Base-by-base conservation (phyloP, 345 rosid genomes). In the Euphorbia pulcherrima region DNA sequence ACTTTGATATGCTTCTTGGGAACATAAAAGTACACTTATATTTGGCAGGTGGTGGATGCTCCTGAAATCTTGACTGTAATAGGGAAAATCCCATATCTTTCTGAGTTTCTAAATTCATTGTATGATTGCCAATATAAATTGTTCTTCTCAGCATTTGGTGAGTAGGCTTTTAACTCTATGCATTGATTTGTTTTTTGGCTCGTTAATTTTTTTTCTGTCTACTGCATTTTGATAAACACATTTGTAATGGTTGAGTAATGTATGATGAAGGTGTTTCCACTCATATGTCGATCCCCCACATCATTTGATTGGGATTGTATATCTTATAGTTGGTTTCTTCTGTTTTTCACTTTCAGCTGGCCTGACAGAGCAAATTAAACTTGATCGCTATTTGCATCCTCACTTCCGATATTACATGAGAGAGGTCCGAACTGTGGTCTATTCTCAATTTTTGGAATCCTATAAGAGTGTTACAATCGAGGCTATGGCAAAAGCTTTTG, bases 371-470 rank as follows among this genome's bases (percentile, higher is more conserved):
- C 99, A 92, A 66, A 86, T 92, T 70, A 95, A 87, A 70, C 81
- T 88, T 82, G 98, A 95, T 67, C 84, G 92, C 1, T 90, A 95
- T 73, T 78, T 95, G 84, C 87, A 86, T 80, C 90, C 96, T 12
- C 99, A 95, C 73, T 95, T 92, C 81, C 91, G 97, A 3, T 95
- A 87, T 76, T 92, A 95, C 88, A 95, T 92, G 99, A 86, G 98
- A 77, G 98, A 95, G 84, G 85, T 95, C 57, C 86, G 99, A 75
- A 87, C 86, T 0, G 97, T 95, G 26, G 90, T 95, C 12, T 95
- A 95, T 77, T 95, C 96, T 21, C 99, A 92, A 80, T 95, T 92
- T 76, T 60, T 95, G 82, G 99, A 95, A 64, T 92, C 98, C 12
- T 92, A 95, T 74, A 95, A 90, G 87, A 92, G 99, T 73, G 97